A percentile compares a stretch with the other conserved stretches of the same genome.
Conservation (phyloP, 176 grass and related monocot genomes). For the Phoenix roebelenii region DNA sequence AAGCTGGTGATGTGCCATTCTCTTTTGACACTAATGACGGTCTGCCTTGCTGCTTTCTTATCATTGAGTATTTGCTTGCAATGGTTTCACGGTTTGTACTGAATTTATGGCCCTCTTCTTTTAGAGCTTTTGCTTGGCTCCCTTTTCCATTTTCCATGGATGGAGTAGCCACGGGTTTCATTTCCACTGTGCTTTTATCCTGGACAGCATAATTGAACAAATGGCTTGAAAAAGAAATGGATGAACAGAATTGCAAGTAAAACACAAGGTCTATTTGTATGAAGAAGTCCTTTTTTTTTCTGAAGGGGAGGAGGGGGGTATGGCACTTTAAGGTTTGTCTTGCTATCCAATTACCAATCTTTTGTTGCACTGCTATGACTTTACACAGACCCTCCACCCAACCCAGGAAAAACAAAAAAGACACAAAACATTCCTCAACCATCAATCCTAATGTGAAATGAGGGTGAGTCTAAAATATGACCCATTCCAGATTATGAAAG, state of each 20-base stretch:
- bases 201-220: constrained; percentile 17
- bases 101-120: constrained; percentile 26
- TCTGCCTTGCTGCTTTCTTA: constrained; percentile 56
- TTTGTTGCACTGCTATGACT: no score
- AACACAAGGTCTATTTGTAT: constrained; percentile 6
- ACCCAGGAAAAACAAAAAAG: no score
- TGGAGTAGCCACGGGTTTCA: constrained; percentile 38
- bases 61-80: constrained; percentile 65
- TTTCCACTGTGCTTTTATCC: constrained; percentile 50
- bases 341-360: no score
- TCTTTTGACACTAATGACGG: constrained; percentile 36
- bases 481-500: no score
- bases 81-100: constrained; percentile 48
- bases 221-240: constrained; percentile 4
- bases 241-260: constrained; percentile 4
- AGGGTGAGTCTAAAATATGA: no score
- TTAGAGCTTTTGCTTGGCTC: constrained; percentile 27
- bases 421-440: no score
- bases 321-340: no score
- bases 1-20: constrained; percentile 32
- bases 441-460: no score
- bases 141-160: constrained; percentile 35
- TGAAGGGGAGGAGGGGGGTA: background rate
- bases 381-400: no score
- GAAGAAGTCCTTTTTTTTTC: background rate